Evolutionary conservation across 352 stramenopile species (phyloP).

Genomic region (Paralagenidium karlingii): DNA sequence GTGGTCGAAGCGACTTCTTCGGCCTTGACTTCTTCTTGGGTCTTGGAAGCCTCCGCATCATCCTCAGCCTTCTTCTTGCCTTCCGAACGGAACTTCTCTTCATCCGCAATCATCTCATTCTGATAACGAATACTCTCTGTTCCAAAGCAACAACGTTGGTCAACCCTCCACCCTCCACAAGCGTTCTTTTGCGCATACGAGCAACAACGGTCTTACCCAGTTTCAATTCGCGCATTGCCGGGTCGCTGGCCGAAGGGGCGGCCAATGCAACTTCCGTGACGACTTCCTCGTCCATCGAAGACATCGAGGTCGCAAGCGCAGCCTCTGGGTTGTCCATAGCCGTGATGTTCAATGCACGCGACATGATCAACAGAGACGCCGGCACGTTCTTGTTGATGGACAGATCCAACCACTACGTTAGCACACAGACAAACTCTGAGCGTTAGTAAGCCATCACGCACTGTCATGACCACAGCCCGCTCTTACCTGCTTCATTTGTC

Average conservation of each 20-base stretch:
- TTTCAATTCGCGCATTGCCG: slow-evolving; percentile 70
- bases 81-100: slow-evolving; percentile 85
- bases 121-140: slow-evolving; percentile 93
- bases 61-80: slow-evolving; percentile 35
- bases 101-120: slow-evolving; percentile 91
- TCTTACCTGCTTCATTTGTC: slow-evolving; percentile 84
- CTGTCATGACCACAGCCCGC: background rate
- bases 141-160: no score
- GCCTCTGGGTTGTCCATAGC: slow-evolving; percentile 68
- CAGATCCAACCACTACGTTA: slow-evolving; percentile 97
- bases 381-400: slow-evolving; percentile 97
- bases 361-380: slow-evolving; percentile 98
- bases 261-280: slow-evolving; percentile 78
- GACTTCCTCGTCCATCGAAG: slow-evolving; percentile 78
- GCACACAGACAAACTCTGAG: no score
- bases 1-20: slow-evolving; percentile 12
- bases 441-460: background rate
- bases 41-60: slow-evolving; percentile 14
- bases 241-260: slow-evolving; percentile 52
- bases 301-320: slow-evolving; percentile 80
- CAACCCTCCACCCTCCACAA: no score
- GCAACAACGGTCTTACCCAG: slow-evolving; percentile 21
- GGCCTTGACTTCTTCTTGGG: slow-evolving; percentile 37
- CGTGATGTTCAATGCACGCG: slow-evolving; percentile 93
- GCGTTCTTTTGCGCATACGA: no score